Evolutionary conservation across 2,329 filamentous ascomycete genomes (phyloP).

Genomic region (Nemania sp.): DNA sequence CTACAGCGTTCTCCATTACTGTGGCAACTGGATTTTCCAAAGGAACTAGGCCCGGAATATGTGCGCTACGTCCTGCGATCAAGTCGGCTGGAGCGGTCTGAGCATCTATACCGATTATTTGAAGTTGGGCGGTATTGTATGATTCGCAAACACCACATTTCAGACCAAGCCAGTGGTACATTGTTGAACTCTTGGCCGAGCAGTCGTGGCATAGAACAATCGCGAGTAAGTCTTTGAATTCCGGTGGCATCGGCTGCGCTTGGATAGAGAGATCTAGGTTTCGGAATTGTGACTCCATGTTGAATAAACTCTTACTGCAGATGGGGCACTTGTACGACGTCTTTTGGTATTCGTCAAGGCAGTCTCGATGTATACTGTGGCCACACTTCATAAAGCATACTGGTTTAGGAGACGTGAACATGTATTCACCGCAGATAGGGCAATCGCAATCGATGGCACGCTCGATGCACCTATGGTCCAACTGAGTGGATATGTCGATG

Average conservation of each 20-base stretch:
- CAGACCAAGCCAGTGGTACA: conserved; percentile 92
- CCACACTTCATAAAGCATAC: conserved; percentile 96
- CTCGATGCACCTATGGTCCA: conserved; percentile 91
- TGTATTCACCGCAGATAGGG: conserved; percentile 94
- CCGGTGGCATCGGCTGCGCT: conserved; percentile 86
- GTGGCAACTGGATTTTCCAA: conserved; percentile 20
- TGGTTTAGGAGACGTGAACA: conserved; percentile 87
- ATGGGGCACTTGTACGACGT: conserved; percentile 95
- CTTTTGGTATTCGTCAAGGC: conserved; percentile 85
- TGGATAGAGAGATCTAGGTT: conserved; percentile 87
- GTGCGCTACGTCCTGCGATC: conserved; percentile 26
- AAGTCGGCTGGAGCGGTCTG: conserved; percentile 29
- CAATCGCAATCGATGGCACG: conserved; percentile 93
- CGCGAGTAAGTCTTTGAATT: conserved; percentile 79
- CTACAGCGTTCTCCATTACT: conserved; percentile 25
- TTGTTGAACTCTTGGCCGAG: conserved; percentile 80
- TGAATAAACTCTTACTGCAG: conserved; percentile 93
- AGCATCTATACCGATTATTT: conserved; percentile 55
- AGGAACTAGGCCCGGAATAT: conserved; percentile 26
- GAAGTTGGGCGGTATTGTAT: conserved; percentile 71
- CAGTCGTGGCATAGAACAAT: conserved; percentile 95
- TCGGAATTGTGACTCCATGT: conserved; percentile 95
- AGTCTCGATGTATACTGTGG: conserved; percentile 91
- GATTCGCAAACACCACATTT: conserved; percentile 79
- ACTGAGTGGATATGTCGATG: conserved; percentile 84